A percentile compares a stretch with the other conserved stretches of the same genome.
Evolutionary conservation across 2,329 filamentous ascomycete genomes (phyloP).

Genomic region (Nemania sp.): DNA sequence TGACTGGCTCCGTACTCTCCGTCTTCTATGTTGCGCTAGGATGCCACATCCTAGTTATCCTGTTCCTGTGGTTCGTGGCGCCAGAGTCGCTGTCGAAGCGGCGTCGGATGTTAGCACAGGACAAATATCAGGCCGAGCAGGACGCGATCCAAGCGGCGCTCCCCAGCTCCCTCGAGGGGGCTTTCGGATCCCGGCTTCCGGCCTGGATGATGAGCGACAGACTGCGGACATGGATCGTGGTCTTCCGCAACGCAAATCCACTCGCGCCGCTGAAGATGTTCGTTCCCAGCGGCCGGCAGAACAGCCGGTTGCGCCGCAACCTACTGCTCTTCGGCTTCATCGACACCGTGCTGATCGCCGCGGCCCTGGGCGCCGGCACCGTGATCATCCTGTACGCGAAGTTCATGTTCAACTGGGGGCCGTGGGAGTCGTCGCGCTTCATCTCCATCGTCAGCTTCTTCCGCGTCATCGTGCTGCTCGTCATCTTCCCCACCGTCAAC

Average conservation of each 20-base stretch:
- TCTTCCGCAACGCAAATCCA: constrained; percentile 62
- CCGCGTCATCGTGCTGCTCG: constrained; percentile 75
- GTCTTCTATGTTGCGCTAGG: constrained; percentile 81
- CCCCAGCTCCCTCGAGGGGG: constrained; percentile 21
- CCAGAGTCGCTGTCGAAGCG: constrained; percentile 83
- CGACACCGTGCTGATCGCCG: constrained; percentile 80
- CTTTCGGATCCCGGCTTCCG: constrained; percentile 28
- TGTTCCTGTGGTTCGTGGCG: constrained; percentile 70
- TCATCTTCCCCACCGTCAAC: constrained; percentile 75
- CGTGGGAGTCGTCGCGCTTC: constrained; percentile 77
- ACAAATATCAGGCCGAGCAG: constrained; percentile 61
- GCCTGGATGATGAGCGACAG: constrained; percentile 28
- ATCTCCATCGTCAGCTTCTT: constrained; percentile 77
- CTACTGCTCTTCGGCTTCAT: constrained; percentile 78
- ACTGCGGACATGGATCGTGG: constrained; percentile 37
- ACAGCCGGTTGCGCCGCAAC: constrained; percentile 70
- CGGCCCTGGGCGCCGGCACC: constrained; percentile 78
- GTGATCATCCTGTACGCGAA: constrained; percentile 84
- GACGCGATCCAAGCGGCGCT: constrained; percentile 38
- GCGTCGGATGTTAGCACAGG: constrained; percentile 69
- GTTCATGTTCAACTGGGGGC: constrained; percentile 80
- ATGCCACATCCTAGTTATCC: constrained; percentile 73
- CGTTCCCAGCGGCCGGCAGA: constrained; percentile 69
- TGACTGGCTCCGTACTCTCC: constrained; percentile 73
- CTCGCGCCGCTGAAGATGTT: constrained; percentile 78